Percentiles rank a stretch among this genome's conserved stretches.
Evolutionary conservation across 1,284 basidiomycete genomes (phyloP).

Genomic region (Boletus austroedulis): DNA sequence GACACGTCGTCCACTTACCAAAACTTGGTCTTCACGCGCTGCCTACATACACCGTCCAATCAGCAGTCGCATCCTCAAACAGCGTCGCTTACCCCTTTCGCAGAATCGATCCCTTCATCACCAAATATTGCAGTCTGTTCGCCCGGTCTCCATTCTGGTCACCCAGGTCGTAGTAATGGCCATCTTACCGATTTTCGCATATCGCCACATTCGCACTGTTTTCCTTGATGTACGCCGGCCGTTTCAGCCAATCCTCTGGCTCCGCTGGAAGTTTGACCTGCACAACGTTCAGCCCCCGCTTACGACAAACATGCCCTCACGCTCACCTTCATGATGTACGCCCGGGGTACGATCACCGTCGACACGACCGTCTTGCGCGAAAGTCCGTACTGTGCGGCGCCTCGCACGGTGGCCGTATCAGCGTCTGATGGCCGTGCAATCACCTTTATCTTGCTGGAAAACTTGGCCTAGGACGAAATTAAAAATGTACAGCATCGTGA

Average conservation of each 20-base stretch:
- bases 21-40: constrained; percentile 75
- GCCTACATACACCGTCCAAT: constrained; percentile 41
- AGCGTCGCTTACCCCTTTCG: constrained; percentile 62
- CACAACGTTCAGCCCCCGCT: not conserved
- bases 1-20: constrained; percentile 48
- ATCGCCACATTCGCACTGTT: constrained; percentile 73
- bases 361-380: constrained; percentile 70
- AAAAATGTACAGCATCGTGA: not conserved
- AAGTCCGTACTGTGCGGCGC: constrained; percentile 81
- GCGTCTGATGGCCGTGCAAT: constrained; percentile 77
- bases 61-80: constrained; percentile 19
- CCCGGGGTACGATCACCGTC: constrained; percentile 72
- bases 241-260: constrained; percentile 69
- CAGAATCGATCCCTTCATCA: constrained; percentile 78
- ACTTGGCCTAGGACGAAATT: constrained; percentile 48
- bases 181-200: constrained; percentile 73
- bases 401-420: constrained; percentile 79
- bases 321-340: constrained; percentile 78
- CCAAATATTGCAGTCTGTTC: constrained; percentile 73
- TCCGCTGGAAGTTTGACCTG: constrained; percentile 80
- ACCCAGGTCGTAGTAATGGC: constrained; percentile 17
- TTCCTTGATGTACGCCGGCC: constrained; percentile 75
- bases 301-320: not conserved
- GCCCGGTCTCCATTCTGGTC: constrained; percentile 17
- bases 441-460: constrained; percentile 59